Evolutionary conservation across 768 basidiomycete species (phyloP), one percentile per base, ranked within the genome.

Genomic region (Trametes villosa): DNA sequence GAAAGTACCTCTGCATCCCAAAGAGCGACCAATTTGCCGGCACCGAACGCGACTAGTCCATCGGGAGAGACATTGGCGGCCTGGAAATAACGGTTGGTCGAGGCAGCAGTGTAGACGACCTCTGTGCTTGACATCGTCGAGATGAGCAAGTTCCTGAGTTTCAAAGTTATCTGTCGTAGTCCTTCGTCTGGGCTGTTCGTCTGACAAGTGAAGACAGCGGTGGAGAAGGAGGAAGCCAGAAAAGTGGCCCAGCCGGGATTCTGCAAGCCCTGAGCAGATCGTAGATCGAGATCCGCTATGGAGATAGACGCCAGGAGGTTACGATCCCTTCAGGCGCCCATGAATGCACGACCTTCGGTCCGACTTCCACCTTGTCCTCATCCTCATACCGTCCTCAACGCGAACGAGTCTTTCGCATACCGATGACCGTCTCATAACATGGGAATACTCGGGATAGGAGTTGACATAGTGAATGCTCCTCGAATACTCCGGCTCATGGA

Each of bases 381-480:
- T n/a, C n/a, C n/a, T n/a, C n/a, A n/a, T n/a, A n/a, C n/a, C n/a
- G n/a, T n/a, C n/a, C n/a, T n/a, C n/a, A n/a, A n/a, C n/a, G n/a
- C n/a, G n/a, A n/a, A n/a, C n/a, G n/a, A n/a, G n/a, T n/a, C n/a
- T n/a, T n/a, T n/a, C n/a, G n/a, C n/a, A n/a, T n/a, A n/a, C n/a
- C n/a, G n/a, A n/a, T n/a, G n/a, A n/a, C n/a, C n/a, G n/a, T n/a
- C n/a, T n/a, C n/a, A n/a, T n/a, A n/a, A n/a, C n/a, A 88, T 88
- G 88, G 68, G 78, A 64, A 81, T 93, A 65, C 74, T 91, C 7
- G 58, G 58, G 18, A 53, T 59, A 18, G 58, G 58, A 11, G 59
- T 67, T 3, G 92, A 94, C 70, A 72, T 94, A 47, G 79, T 92
- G 29, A 82, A 87, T 67, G 58, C 90, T 9, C 83, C 89, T 30